These are phyloP conservation scores for Colletotrichum noveboracense DNA, from an alignment of 2,329 filamentous ascomycete genomes.

Conservation along the genomic window DNA sequence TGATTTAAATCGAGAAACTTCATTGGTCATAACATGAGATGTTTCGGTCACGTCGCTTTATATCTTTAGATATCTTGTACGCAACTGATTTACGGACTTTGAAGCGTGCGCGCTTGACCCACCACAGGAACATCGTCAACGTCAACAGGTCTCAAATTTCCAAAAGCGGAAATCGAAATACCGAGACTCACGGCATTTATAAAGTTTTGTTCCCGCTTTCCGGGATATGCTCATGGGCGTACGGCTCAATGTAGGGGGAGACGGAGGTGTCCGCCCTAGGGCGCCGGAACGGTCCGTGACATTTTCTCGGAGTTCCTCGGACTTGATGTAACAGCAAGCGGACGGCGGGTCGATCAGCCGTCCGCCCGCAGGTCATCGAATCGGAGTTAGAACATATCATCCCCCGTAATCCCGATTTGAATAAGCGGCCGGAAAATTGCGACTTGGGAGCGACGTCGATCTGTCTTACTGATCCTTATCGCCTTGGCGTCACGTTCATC, in stretches of 20 bases:
- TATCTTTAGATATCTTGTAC: background rate
- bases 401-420: background rate
- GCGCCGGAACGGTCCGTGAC: background rate
- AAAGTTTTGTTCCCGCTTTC: background rate
- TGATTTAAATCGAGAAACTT: no score
- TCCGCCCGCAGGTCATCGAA: background rate
- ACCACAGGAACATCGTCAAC: background rate
- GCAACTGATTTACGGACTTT: background rate
- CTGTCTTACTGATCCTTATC: background rate
- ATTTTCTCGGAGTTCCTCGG: background rate
- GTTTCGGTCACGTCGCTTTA: background rate
- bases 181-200: background rate
- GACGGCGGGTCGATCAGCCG: background rate
- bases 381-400: background rate
- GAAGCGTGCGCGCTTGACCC: background rate
- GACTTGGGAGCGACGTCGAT: background rate
- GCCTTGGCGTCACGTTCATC: background rate
- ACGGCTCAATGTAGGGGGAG: background rate
- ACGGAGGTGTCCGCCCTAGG: background rate
- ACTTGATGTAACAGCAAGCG: background rate
- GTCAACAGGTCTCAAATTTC: background rate
- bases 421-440: background rate
- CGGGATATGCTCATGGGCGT: background rate
- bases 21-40: background rate
- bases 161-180: background rate